Conservation (phyloP, 2,329 filamentous ascomycete species). For the Boeremia exigua region DNA sequence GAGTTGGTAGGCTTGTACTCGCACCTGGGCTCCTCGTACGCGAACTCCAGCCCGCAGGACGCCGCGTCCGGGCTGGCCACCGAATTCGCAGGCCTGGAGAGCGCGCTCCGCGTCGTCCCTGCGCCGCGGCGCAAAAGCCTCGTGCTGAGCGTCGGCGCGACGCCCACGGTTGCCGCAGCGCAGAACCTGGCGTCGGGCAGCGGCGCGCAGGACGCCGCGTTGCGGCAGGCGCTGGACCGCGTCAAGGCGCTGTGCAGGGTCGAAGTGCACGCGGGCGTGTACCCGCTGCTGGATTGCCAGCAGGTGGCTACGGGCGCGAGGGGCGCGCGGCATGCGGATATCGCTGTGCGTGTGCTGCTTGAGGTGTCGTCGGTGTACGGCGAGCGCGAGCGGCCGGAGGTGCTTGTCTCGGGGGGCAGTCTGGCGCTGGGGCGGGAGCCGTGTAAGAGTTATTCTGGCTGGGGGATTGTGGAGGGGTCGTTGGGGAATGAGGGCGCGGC, state of each 20-base stretch:
- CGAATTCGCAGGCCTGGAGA: slow-evolving; percentile 64
- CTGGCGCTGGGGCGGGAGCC: slow-evolving; percentile 76
- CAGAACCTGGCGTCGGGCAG: slow-evolving; percentile 60
- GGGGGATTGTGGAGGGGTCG: slow-evolving; percentile 73
- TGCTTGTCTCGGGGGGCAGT: slow-evolving; percentile 70
- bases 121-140: slow-evolving; percentile 42
- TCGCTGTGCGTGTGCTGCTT: slow-evolving; percentile 72
- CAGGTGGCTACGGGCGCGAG: slow-evolving; percentile 74
- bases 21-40: slow-evolving; percentile 77
- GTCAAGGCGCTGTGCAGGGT: slow-evolving; percentile 51
- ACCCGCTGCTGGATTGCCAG: slow-evolving; percentile 77
- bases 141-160: slow-evolving; percentile 75
- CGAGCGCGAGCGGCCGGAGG: slow-evolving; percentile 61
- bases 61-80: slow-evolving; percentile 65
- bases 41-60: slow-evolving; percentile 58
- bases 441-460: slow-evolving; percentile 73
- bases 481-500: slow-evolving; percentile 33
- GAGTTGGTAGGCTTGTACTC: slow-evolving; percentile 72
- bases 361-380: slow-evolving; percentile 73
- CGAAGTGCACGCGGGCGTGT: slow-evolving; percentile 79
- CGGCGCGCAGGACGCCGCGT: slow-evolving; percentile 48
- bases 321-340: slow-evolving; percentile 20
- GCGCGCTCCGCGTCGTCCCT: slow-evolving; percentile 53
- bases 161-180: slow-evolving; percentile 72
- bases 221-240: slow-evolving; percentile 51